Evolutionary conservation across 1,284 basidiomycete species (phyloP).

Genomic region (Sporisorium sorghi): DNA sequence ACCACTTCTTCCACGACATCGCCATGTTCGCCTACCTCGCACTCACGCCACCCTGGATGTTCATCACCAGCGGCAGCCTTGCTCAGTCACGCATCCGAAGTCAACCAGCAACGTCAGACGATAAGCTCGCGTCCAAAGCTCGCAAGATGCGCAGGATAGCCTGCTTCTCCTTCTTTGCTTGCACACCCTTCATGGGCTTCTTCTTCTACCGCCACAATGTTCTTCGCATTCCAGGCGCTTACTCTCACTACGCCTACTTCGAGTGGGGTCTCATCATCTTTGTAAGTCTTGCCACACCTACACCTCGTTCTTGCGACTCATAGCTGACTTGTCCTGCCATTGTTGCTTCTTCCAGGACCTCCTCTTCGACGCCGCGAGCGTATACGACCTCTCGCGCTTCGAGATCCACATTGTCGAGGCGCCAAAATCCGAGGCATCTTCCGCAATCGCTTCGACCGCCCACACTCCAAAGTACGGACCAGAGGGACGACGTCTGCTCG

Average conservation of each 20-base stretch:
- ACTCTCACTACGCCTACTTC: slow-evolving; percentile 64
- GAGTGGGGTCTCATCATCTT: slow-evolving; percentile 66
- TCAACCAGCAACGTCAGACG: slow-evolving; percentile 2
- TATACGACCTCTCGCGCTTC: slow-evolving; percentile 58
- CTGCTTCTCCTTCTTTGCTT: slow-evolving; percentile 56
- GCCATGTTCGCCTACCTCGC: slow-evolving; percentile 79
- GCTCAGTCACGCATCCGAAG: slow-evolving; percentile 20
- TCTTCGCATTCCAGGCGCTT: slow-evolving; percentile 60
- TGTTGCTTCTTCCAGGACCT: slow-evolving; percentile 44
- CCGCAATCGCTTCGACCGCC: neutral
- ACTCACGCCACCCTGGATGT: slow-evolving; percentile 78
- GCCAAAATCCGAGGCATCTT: neutral
- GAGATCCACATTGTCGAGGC: slow-evolving; percentile 59
- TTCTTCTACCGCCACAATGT: slow-evolving; percentile 64
- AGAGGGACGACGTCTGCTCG: slow-evolving; percentile 21
- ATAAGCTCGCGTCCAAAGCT: slow-evolving; percentile 45
- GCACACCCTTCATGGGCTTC: slow-evolving; percentile 64
- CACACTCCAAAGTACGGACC: slow-evolving; percentile 7
- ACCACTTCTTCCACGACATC: slow-evolving; percentile 85
- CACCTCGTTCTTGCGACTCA: neutral
- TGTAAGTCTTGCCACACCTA: slow-evolving; percentile 30
- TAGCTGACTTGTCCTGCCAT: neutral
- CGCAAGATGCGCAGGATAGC: slow-evolving; percentile 51
- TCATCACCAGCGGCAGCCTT: slow-evolving; percentile 56
- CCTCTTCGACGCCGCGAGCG: slow-evolving; percentile 61